Base-by-base conservation (phyloP, 768 basidiomycete genomes). In the Xerocomellus intermedius region DNA sequence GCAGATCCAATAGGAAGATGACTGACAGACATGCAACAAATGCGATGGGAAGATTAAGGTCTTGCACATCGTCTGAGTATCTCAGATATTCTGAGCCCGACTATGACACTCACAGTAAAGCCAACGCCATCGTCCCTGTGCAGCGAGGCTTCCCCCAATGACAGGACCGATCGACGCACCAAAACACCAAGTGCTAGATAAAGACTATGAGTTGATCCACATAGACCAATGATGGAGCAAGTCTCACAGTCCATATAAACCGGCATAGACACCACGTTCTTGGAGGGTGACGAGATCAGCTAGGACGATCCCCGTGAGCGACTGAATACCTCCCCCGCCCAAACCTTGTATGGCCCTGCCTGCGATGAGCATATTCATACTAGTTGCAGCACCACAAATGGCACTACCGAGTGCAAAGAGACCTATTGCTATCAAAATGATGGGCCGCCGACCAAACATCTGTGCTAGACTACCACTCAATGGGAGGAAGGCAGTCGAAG, bases 241-340 rank as follows among this genome's bases (percentile, higher is more conserved):
- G n/a, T 32, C 70, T 50, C 35, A 36, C 35, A 36, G 35, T 36
- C 13, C 35, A 8, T 36, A 36, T 36, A 36, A 17, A 36, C 35
- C 77, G 4, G 66, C 60, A 54, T 70, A 77, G 4, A 56, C 49
- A 1, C 80, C 79, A 12, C 81, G 71, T 42, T 79, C 76, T 36
- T 8, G 35, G 5, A 36, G 35, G 35, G 14, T 36, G 35, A 36
- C 35, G 35, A 36, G 35, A 36, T 36, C 35, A 14, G 14, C 35
- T 5, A 36, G 14, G 16, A 36, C 35, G 35, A 36, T 17, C 14
- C 14, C 13, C 14, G 35, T 14, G 14, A 36, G 35, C 2, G 35
- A 36, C 14, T 36, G 35, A 36, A 36, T 14, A 17, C 14, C 35
- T 36, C 35, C 35, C 14, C 35, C 35, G 14, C 35, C 35, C 35